phyloP scores from a whole-genome alignment of 805 yeast genomes.

The Debaryomyces tyrocola region DNA sequence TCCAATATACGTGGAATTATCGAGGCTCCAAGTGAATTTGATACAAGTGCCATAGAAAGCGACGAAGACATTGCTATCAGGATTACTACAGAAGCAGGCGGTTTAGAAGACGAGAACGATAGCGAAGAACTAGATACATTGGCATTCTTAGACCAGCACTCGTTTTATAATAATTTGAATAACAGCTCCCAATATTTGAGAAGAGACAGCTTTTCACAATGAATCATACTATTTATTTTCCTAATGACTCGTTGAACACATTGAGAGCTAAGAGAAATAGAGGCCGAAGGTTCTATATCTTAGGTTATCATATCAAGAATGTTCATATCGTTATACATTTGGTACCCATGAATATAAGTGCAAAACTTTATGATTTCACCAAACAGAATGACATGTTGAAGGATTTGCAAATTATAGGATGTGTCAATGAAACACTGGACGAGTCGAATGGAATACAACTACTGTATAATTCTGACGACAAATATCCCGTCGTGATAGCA shows the following conservation, averaged over 20 bases:
- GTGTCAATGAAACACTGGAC: conserved; percentile 7
- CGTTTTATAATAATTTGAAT: conserved; percentile 28
- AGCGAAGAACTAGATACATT: conserved; percentile 9
- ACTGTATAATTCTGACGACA: conserved; percentile 1
- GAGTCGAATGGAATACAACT: conserved; percentile 7
- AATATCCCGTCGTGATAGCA: conserved; percentile 13
- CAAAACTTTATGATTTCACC: not conserved
- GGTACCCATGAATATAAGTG: not conserved
- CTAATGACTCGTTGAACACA: conserved; percentile 25
- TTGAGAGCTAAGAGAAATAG: conserved; percentile 7
- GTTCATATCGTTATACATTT: conserved; percentile 22
- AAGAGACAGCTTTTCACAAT: conserved; percentile 39
- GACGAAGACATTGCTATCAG: not conserved
- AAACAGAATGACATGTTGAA: conserved; percentile 4
- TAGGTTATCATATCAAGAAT: conserved; percentile 25
- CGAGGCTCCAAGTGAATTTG: not conserved
- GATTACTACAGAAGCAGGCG: not conserved
- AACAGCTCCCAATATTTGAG: conserved; percentile 44
- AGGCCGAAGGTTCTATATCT: conserved; percentile 8
- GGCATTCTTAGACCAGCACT: conserved; percentile 7
- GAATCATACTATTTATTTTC: conserved; percentile 32
- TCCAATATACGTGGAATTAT: not conserved
- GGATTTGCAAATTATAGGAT: conserved; percentile 16
- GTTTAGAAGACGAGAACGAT: conserved; percentile 3
- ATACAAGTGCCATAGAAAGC: not conserved